A percentile compares a stretch with the other conserved stretches of the same genome.
Evolutionary conservation across 225 moss, liverwort and hornwort genomes (phyloP).

Genomic region (Climacium dendroides): DNA sequence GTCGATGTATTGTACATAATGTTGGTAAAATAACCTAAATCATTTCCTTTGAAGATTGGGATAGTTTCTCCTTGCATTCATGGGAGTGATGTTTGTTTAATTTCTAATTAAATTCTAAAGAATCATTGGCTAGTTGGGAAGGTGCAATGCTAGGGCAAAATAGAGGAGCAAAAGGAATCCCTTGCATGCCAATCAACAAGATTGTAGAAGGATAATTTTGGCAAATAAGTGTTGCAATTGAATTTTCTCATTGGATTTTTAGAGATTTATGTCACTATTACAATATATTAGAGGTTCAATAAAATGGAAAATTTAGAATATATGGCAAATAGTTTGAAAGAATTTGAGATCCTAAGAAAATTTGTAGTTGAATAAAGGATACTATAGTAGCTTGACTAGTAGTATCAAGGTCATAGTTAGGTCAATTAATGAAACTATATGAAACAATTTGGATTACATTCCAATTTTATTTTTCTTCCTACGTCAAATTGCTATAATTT

Average conservation of each 20-base stretch:
- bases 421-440: too few relatives aligned
- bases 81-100: neutral
- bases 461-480: too few relatives aligned
- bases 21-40: neutral
- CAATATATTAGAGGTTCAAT: too few relatives aligned
- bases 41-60: fast-evolving
- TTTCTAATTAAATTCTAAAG: fast-evolving
- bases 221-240: neutral
- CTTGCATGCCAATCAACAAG: too few relatives aligned
- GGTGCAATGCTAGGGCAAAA: fast-evolving
- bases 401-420: fast-evolving
- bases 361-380: neutral
- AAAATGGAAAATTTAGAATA: neutral
- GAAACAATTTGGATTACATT: too few relatives aligned
- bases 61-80: fast-evolving
- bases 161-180: too few relatives aligned
- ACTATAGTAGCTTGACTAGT: fast-evolving
- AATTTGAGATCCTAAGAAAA: neutral
- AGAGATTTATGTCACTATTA: neutral
- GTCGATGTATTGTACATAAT: too few relatives aligned
- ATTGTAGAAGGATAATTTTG: too few relatives aligned
- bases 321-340: neutral
- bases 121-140: fast-evolving
- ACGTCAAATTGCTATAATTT: too few relatives aligned
- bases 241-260: fast-evolving